A percentile compares a stretch with the other conserved stretches of the same genome.
These are phyloP conservation scores for Setaria viridis DNA, from an alignment of 202 grass and related monocot species.

Conservation along the genomic window DNA sequence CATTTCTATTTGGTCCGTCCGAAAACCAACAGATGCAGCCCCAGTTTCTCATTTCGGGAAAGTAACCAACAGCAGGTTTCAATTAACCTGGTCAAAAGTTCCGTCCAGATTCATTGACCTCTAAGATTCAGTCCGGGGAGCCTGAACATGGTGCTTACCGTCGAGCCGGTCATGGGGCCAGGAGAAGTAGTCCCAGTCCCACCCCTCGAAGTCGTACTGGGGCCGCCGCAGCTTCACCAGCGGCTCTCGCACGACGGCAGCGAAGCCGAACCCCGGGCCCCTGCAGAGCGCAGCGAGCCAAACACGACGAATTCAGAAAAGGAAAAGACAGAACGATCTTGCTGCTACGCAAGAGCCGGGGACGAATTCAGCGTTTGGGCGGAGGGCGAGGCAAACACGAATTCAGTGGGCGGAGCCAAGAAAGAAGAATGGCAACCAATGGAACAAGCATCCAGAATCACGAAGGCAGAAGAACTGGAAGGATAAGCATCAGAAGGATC, in stretches of 20 bases:
- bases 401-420: neutral
- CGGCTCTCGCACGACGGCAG: conserved; percentile 66
- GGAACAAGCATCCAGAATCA: neutral
- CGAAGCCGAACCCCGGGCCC: conserved; percentile 40
- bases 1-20: neutral
- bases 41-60: neutral
- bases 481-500: neutral
- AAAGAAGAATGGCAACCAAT: neutral
- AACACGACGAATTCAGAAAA: conserved; percentile 11
- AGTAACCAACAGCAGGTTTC: neutral
- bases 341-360: neutral
- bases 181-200: conserved; percentile 69
- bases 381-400: neutral
- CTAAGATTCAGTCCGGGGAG: neutral
- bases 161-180: conserved; percentile 78
- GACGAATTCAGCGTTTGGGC: neutral
- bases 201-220: conserved; percentile 64
- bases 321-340: neutral
- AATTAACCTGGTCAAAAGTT: conserved; percentile 25
- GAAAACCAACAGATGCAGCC: neutral
- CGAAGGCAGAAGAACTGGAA: neutral
- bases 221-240: conserved; percentile 75
- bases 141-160: conserved; percentile 37
- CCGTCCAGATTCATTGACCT: conserved; percentile 42
- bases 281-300: conserved; percentile 31